phyloP scores from a whole-genome alignment of 2,329 filamentous ascomycete species.

The Penicillium frequentans region DNA sequence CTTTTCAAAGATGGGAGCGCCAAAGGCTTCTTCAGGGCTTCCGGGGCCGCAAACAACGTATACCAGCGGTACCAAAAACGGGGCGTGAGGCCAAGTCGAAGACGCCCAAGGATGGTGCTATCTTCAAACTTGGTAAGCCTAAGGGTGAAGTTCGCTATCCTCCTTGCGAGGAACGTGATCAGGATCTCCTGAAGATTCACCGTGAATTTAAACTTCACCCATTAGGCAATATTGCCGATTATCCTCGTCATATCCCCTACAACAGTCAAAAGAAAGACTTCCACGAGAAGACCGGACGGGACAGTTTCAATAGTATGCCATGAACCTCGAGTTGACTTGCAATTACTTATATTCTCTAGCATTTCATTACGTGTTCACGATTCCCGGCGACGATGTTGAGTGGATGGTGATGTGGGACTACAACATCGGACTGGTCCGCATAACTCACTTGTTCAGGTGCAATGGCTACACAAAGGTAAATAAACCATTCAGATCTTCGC shows the following conservation, averaged over 20 bases:
- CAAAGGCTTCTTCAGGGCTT: too few species aligned
- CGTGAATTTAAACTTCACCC: conserved; percentile 66
- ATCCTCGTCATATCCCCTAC: conserved; percentile 80
- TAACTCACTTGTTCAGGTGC: conserved; percentile 93
- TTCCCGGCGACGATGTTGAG: conserved; percentile 64
- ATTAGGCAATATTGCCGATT: conserved; percentile 59
- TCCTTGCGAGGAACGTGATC: conserved; percentile 68
- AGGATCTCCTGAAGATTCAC: conserved; percentile 58
- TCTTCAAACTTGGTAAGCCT: conserved; percentile 62
- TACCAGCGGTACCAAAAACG: background rate
- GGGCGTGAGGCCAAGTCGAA: conserved; percentile 50
- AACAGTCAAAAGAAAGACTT: conserved; percentile 93
- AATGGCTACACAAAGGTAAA: conserved; percentile 80
- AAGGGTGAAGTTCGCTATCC: conserved; percentile 71
- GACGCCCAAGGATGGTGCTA: conserved; percentile 63
- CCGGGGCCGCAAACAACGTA: background rate
- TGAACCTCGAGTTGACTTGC: background rate
- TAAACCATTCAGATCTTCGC: background rate
- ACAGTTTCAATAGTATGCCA: conserved; percentile 81
- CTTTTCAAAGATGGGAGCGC: too few species aligned
- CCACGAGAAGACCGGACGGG: conserved; percentile 78
- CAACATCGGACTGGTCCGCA: conserved; percentile 87
- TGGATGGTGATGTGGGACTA: conserved; percentile 96
- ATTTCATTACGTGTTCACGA: conserved; percentile 72
- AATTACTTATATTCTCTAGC: conserved; percentile 21